phyloP scores from a whole-genome alignment of 2,329 filamentous ascomycete genomes.

The Fusarium bulbicola region DNA sequence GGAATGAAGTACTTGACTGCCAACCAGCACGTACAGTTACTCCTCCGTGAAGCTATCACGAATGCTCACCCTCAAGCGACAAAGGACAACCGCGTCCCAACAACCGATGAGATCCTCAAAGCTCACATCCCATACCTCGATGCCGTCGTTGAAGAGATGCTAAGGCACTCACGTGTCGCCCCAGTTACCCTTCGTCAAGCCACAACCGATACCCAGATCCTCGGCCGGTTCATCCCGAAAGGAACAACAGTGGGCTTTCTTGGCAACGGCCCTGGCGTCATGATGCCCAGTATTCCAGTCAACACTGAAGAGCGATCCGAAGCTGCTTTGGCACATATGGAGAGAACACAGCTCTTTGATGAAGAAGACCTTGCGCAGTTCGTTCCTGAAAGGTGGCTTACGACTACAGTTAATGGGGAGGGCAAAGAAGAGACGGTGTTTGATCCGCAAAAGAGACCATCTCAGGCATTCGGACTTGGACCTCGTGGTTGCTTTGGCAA shows the following conservation, averaged over 20 bases:
- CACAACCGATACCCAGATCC: slow-evolving; percentile 43
- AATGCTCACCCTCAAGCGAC: slow-evolving; percentile 31
- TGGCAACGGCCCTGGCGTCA: slow-evolving; percentile 37
- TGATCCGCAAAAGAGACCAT: slow-evolving; percentile 17
- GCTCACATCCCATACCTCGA: slow-evolving; percentile 48
- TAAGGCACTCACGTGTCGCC: slow-evolving; percentile 43
- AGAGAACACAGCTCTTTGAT: slow-evolving; percentile 29
- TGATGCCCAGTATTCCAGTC: slow-evolving; percentile 35
- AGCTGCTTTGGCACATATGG: background rate
- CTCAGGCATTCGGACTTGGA: slow-evolving; percentile 31
- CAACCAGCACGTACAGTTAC: slow-evolving; percentile 38
- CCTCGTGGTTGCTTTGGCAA: slow-evolving; percentile 33
- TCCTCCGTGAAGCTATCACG: slow-evolving; percentile 39
- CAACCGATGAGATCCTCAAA: slow-evolving; percentile 41
- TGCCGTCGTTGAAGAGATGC: slow-evolving; percentile 49
- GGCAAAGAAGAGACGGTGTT: slow-evolving; percentile 17
- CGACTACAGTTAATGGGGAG: background rate
- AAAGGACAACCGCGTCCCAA: slow-evolving; percentile 33
- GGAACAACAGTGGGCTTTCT: slow-evolving; percentile 45
- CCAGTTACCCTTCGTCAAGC: slow-evolving; percentile 43
- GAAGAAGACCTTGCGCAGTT: slow-evolving; percentile 42
- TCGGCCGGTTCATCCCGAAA: slow-evolving; percentile 47
- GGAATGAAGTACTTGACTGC: slow-evolving; percentile 37
- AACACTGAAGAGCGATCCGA: slow-evolving; percentile 22
- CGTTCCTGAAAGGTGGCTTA: slow-evolving; percentile 50